These are phyloP conservation scores for Raffaelea arxii DNA, from an alignment of 2,329 filamentous ascomycete genomes.

Conservation along the genomic window DNA sequence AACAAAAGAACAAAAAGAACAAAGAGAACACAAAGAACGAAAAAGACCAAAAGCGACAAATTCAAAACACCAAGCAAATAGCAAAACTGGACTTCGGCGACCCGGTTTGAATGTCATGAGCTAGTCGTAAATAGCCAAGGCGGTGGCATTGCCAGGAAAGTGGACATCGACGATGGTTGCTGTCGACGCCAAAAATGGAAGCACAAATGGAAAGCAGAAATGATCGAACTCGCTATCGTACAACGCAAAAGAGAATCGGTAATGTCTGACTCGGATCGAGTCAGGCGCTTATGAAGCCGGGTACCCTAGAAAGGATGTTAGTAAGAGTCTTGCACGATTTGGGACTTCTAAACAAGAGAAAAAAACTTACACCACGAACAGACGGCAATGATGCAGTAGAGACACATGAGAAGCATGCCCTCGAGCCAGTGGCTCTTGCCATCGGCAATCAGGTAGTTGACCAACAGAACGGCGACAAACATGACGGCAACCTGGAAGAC, in stretches of 20 bases:
- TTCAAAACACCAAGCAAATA: no score
- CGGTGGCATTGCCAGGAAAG: not conserved
- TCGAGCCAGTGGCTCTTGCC: constrained; percentile 78
- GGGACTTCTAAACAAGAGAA: not conserved
- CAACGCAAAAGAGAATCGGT: no score
- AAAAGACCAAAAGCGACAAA: no score
- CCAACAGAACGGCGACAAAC: constrained; percentile 73
- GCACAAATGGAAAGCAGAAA: not conserved
- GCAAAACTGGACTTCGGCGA: no score
- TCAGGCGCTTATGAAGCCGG: constrained; percentile 1
- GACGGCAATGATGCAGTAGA: constrained; percentile 70
- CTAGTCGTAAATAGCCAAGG: not conserved
- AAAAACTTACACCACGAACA: constrained; percentile 49
- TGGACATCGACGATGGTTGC: not conserved
- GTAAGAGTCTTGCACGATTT: not conserved
- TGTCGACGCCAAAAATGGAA: not conserved
- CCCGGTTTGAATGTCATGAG: not conserved
- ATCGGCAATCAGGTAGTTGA: constrained; percentile 78
- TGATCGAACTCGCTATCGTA: no score
- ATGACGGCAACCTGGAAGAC: constrained; percentile 80
- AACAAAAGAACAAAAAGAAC: no score
- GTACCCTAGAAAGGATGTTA: constrained; percentile 5
- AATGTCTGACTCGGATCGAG: no score
- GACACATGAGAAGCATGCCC: constrained; percentile 63
- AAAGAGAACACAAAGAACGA: no score